phyloP scores from a whole-genome alignment of 768 basidiomycete species.

The Galerina sulciceps region DNA sequence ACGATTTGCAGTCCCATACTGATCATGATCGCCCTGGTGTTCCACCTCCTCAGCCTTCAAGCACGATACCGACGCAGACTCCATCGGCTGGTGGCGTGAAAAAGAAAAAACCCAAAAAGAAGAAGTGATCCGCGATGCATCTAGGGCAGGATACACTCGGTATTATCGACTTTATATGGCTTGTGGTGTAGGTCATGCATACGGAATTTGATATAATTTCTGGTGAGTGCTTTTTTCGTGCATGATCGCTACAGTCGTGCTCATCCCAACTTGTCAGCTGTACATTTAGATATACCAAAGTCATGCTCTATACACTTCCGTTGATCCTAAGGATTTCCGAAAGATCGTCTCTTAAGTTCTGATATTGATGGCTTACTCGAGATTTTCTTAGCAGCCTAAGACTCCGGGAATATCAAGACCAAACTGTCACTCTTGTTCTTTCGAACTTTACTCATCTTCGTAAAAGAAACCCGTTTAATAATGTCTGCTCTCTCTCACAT shows the following conservation, averaged over 20 bases:
- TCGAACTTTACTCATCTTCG: too few relatives aligned
- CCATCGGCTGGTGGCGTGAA: slow-evolving; percentile 65
- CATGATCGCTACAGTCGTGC: neutral
- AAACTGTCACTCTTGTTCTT: too few relatives aligned
- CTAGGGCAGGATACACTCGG: neutral
- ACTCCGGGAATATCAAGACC: too few relatives aligned
- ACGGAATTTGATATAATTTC: neutral
- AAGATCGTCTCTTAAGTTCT: too few relatives aligned
- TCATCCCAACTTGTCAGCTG: neutral
- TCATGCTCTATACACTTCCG: neutral
- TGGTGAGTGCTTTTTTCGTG: neutral
- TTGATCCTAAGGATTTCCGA: neutral
- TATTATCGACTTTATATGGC: neutral
- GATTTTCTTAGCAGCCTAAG: too few relatives aligned
- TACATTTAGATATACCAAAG: neutral
- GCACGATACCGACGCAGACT: slow-evolving; percentile 32
- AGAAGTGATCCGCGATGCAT: slow-evolving; percentile 46
- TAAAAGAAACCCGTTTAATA: too few relatives aligned
- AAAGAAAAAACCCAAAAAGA: slow-evolving; percentile 87
- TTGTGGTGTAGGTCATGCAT: neutral
- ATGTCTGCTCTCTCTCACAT: too few relatives aligned
- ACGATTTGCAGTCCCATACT: slow-evolving; percentile 14
- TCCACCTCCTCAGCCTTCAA: slow-evolving; percentile 34
- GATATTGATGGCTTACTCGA: too few relatives aligned
- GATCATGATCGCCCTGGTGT: slow-evolving; percentile 29